Conservation (phyloP, 2,329 filamentous ascomycete genomes). For the Diaporthe citri region DNA sequence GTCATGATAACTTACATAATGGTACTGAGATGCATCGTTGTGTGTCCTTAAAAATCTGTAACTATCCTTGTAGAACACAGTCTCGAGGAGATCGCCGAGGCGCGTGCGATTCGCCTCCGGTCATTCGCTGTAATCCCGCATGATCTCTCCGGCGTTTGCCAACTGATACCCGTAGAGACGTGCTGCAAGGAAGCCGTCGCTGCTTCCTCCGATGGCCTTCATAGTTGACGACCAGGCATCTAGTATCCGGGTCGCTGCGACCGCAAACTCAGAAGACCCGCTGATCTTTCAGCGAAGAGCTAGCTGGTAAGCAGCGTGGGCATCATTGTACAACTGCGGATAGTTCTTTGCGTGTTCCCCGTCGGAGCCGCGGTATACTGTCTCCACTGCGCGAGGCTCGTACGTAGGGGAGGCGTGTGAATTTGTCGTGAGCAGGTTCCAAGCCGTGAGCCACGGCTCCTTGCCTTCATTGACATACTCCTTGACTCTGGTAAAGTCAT, state of each 20-base stretch:
- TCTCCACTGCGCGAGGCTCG: constrained; percentile 45
- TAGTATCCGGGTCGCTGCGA: constrained; percentile 49
- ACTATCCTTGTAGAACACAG: not conserved
- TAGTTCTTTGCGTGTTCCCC: constrained; percentile 50
- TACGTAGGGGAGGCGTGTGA: constrained; percentile 48
- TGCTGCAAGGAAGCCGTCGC: constrained; percentile 51
- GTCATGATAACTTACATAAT: constrained; percentile 40
- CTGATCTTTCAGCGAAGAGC: constrained; percentile 52
- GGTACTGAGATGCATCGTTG: constrained; percentile 43
- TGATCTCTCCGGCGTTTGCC: constrained; percentile 54
- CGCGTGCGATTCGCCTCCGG: not conserved
- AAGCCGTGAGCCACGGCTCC: constrained; percentile 53
- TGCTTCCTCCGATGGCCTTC: constrained; percentile 47
- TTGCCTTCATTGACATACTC: constrained; percentile 49
- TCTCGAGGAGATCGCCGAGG: not conserved
- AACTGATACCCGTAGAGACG: constrained; percentile 56
- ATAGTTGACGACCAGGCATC: constrained; percentile 51
- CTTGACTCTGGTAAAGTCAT: constrained; percentile 56
- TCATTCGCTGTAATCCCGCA: constrained; percentile 45
- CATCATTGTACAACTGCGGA: constrained; percentile 49
- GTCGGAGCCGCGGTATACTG: constrained; percentile 52
- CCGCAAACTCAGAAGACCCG: constrained; percentile 48
- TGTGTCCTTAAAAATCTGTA: constrained; percentile 49
- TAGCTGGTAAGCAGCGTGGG: constrained; percentile 54
- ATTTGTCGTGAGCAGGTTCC: constrained; percentile 48